Conservation (phyloP, 257 asterid genomes). For the Salvia miltiorrhiza region DNA sequence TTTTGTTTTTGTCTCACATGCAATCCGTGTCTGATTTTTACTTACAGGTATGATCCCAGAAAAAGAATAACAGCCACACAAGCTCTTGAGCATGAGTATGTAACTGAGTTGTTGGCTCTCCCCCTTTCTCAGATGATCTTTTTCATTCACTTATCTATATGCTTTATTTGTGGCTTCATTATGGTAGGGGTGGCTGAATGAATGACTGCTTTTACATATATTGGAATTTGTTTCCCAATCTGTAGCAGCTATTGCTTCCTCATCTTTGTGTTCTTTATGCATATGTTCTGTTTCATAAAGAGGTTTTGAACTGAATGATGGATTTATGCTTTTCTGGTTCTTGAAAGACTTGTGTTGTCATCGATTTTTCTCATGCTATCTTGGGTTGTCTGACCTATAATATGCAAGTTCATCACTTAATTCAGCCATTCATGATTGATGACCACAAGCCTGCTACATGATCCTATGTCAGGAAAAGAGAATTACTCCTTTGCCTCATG, state of each 20-base stretch:
- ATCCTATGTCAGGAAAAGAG: neutral
- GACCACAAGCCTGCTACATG: slow-evolving; percentile 4
- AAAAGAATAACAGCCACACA: slow-evolving; percentile 90
- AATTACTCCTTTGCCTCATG: neutral
- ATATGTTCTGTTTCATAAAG: neutral
- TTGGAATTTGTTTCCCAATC: slow-evolving; percentile 5
- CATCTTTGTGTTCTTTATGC: slow-evolving; percentile 2
- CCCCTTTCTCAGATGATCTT: slow-evolving; percentile 2
- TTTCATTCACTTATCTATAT: neutral
- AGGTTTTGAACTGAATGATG: slow-evolving; percentile 6
- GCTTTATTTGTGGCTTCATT: slow-evolving; percentile 14
- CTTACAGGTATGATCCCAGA: slow-evolving; percentile 90
- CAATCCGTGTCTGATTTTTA: slow-evolving; percentile 17
- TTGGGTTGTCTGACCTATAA: slow-evolving; percentile 11
- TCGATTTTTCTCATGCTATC: neutral
- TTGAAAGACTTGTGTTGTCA: neutral
- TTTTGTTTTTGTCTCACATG: slow-evolving; percentile 14
- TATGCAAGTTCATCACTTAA: neutral
- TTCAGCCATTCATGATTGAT: slow-evolving; percentile 13
- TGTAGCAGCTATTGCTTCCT: slow-evolving; percentile 12
- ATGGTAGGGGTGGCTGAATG: slow-evolving; percentile 5
- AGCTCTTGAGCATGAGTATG: slow-evolving; percentile 99
- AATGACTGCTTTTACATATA: neutral
- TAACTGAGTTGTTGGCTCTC: slow-evolving; percentile 16
- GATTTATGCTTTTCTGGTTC: neutral